Base-by-base conservation (phyloP, 106 monocot genomes). In the Hemerocallis citrina region DNA sequence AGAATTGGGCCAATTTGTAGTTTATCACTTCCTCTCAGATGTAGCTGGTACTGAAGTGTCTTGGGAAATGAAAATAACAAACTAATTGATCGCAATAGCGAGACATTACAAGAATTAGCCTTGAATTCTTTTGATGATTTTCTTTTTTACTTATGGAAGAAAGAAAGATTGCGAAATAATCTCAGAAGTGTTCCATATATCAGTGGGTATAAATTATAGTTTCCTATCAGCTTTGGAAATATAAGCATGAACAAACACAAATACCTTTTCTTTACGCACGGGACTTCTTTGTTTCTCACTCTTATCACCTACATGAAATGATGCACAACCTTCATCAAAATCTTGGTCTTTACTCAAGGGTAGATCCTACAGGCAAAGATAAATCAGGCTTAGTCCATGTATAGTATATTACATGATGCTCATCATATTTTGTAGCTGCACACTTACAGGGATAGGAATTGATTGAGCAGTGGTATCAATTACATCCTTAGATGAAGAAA, bases 231-330 rank as follows among this genome's bases (percentile, higher is more conserved):
- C n/a, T n/a, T n/a, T n/a, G n/a, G n/a, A 54, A 32, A 30, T 54
- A 54, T 16, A 50, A 1, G 30, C 35, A 38, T 24, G 11, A 42
- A 27, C 4, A 27, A 5, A 70, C 19, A n/a, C 7, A 32, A 41
- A 34, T 72, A 86, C 93, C 80, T 89, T 81, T 41, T 75, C 73
- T 61, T 83, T 69, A 7, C 24, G 34, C 31, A 19, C 23, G 22
- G 52, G 34, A 27, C 77, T 74, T 45, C 22, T 65, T 67, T 46
- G 74, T 41, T 56, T 54, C 51, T 47, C 67, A 35, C 58, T 52
- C 23, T 64, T 31, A 70, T 86, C 68, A 64, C 50, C 69, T 50
- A 61, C 63, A 10, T 57, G 67, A 52, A 48, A 29, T 28, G 72
- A 68, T 25, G 69, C 74, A 62, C 52, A 70, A 25, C 42, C 77